Conservation (phyloP, 2,329 filamentous ascomycete genomes). For the Aspergillus novoparasiticus region DNA sequence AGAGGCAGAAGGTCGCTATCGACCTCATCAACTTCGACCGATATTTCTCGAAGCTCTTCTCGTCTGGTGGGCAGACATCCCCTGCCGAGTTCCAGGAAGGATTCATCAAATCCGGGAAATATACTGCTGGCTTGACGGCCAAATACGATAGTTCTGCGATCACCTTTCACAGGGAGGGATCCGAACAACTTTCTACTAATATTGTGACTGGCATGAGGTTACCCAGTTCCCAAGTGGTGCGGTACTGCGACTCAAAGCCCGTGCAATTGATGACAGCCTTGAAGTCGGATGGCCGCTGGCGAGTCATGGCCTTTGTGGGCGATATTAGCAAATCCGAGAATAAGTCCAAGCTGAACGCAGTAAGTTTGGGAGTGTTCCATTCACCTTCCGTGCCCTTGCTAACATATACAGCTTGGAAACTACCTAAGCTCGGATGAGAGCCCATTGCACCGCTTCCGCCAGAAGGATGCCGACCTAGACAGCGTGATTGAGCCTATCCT, state of each 20-base stretch:
- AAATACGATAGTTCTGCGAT: conserved; percentile 57
- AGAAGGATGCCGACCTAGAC: conserved; percentile 49
- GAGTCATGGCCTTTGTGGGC: conserved; percentile 54
- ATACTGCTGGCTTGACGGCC: conserved; percentile 62
- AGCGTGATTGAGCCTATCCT: conserved; percentile 61
- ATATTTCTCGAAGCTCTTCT: conserved; percentile 57
- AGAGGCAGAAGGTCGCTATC: conserved; percentile 55
- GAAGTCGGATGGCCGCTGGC: conserved; percentile 56
- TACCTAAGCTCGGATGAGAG: conserved; percentile 46
- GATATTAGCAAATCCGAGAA: conserved; percentile 38
- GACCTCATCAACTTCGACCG: conserved; percentile 66
- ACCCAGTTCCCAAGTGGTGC: conserved; percentile 60
- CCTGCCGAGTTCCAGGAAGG: conserved; percentile 56
- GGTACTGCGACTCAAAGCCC: conserved; percentile 61
- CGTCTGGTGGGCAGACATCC: conserved; percentile 45
- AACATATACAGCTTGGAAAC: conserved; percentile 37
- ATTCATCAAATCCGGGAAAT: conserved; percentile 61
- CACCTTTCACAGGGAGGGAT: conserved; percentile 40
- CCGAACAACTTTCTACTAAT: conserved; percentile 39
- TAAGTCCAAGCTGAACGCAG: conserved; percentile 39
- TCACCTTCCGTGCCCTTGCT: conserved; percentile 11
- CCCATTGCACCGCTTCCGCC: conserved; percentile 49
- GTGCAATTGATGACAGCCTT: conserved; percentile 55
- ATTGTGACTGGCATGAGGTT: conserved; percentile 52
- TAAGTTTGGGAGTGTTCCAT: conserved; percentile 24